A percentile compares a stretch with the other conserved stretches of the same genome.
phyloP scores from a whole-genome alignment of 257 asterid genomes.

The Solanum verrucosum region DNA sequence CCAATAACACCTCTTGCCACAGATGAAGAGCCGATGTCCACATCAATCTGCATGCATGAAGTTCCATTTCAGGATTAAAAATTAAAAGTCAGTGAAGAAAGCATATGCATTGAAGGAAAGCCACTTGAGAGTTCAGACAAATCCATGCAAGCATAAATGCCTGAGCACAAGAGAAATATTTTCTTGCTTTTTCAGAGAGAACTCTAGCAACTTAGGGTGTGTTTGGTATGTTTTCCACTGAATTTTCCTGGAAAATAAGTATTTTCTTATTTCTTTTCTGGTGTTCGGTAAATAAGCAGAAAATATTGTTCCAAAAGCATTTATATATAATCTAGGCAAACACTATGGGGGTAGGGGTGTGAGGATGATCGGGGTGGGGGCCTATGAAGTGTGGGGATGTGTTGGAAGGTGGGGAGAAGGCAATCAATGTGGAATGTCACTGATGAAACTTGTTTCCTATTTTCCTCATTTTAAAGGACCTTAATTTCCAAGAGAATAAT shows the following conservation, averaged over 20 bases:
- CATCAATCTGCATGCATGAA: slow-evolving; percentile 66
- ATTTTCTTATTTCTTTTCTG: not conserved
- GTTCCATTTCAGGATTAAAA: not conserved
- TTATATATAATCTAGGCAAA: not conserved
- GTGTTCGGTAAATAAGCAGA: not conserved
- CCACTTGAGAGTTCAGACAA: not conserved
- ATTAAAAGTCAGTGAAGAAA: not conserved
- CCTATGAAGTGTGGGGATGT: not conserved
- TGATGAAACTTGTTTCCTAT: not conserved
- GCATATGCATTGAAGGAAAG: not conserved
- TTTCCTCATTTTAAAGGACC: not conserved
- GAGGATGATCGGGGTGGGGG: not conserved
- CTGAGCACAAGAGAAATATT: not conserved
- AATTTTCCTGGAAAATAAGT: not conserved
- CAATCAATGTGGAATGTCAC: not conserved
- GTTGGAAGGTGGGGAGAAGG: not conserved
- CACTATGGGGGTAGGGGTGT: not conserved
- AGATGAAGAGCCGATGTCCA: slow-evolving; percentile 97
- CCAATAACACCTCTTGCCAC: slow-evolving; percentile 92
- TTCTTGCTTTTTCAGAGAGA: not conserved
- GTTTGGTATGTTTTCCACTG: not conserved
- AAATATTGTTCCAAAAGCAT: not conserved
- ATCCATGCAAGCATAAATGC: not conserved
- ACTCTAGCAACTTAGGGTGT: not conserved
- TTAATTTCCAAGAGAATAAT: not conserved